phyloP scores from a whole-genome alignment of 2,329 filamentous ascomycete species.

The Aspergillus sp. region DNA sequence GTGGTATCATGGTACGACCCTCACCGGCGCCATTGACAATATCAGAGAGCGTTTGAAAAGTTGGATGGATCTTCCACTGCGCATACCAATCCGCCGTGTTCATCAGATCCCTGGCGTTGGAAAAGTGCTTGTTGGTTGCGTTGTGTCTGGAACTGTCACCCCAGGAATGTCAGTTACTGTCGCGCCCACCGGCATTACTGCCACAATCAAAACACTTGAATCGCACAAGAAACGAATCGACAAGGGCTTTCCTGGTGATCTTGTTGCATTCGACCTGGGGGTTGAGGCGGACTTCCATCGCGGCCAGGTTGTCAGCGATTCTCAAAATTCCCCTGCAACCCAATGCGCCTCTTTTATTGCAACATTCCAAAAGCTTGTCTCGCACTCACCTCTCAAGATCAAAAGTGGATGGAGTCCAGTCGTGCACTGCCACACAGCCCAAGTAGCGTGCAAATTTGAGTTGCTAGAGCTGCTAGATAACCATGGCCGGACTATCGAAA shows the following conservation, averaged over 20 bases:
- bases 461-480: not conserved
- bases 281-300: not conserved
- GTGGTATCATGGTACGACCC: not conserved
- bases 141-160: not conserved
- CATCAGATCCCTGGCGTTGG: not conserved
- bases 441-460: not conserved
- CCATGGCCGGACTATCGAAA: not conserved
- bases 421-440: not conserved
- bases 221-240: not conserved
- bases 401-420: not conserved
- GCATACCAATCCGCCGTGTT: not conserved
- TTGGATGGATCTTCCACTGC: not conserved
- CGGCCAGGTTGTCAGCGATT: not conserved
- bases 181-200: not conserved
- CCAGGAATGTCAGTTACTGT: not conserved
- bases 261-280: not conserved
- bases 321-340: not conserved
- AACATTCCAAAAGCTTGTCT: not conserved
- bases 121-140: not conserved
- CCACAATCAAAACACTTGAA: not conserved
- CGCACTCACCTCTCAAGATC: not conserved
- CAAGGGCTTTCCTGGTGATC: not conserved
- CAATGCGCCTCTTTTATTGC: not conserved
- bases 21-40: not conserved
- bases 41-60: not conserved